Conservation (phyloP, 805 yeast genomes). For the Wickerhamiella hasegawae region DNA sequence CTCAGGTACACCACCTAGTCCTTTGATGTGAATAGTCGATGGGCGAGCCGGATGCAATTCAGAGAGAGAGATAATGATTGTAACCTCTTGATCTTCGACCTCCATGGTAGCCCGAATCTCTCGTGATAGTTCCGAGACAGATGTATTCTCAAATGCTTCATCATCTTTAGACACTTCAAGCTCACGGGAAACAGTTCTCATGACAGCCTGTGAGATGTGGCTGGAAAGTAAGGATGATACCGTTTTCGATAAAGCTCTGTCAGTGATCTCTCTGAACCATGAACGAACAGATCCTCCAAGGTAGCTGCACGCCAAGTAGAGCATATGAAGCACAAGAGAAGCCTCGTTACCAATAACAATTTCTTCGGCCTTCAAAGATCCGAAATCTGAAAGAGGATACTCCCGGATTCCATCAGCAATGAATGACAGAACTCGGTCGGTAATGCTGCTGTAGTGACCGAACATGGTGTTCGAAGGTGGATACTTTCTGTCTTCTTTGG, state of each 20-base stretch:
- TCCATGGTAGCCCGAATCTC: constrained; percentile 14
- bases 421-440: neutral
- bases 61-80: constrained; percentile 54
- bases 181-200: constrained; percentile 5
- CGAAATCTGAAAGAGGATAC: neutral
- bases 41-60: constrained; percentile 48
- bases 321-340: constrained; percentile 4
- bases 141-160: constrained; percentile 1
- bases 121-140: constrained; percentile 10
- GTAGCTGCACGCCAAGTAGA: constrained; percentile 5
- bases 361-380: neutral
- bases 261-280: constrained; percentile 15
- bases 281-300: constrained; percentile 9
- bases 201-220: constrained; percentile 8
- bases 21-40: constrained; percentile 55
- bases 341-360: neutral
- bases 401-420: constrained; percentile 1
- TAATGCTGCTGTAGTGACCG: neutral
- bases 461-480: constrained; percentile 1
- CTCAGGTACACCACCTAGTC: constrained; percentile 81
- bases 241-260: constrained; percentile 6
- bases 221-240: constrained; percentile 7
- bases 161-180: constrained; percentile 2
- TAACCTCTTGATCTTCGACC: constrained; percentile 13
- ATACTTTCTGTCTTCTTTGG: neutral